Conservation (phyloP, 1,284 basidiomycete species). For the Neolentinus lepideus region DNA sequence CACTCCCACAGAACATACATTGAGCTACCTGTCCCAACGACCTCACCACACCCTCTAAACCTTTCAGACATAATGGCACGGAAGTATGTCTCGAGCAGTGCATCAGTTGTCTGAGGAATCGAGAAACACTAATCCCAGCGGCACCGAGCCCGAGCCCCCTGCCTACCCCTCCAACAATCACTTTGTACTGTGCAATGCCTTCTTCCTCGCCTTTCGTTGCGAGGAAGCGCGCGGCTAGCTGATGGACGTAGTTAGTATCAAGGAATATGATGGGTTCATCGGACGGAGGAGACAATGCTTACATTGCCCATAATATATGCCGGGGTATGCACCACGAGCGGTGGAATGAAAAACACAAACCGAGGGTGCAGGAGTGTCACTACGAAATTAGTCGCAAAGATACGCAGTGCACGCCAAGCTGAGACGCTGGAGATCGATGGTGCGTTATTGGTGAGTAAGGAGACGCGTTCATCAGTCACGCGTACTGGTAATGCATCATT, state of each 20-base stretch:
- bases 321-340: neutral
- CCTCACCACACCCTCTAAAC: neutral
- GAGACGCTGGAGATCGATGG: slow-evolving; percentile 6
- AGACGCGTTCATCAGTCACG: neutral
- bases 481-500: neutral
- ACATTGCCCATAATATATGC: slow-evolving; percentile 4
- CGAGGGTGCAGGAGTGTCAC: neutral
- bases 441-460: slow-evolving; percentile 3
- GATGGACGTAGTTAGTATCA: neutral
- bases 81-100: neutral
- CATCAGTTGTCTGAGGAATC: neutral
- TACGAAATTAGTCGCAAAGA: neutral
- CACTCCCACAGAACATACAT: slow-evolving; percentile 2
- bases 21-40: neutral
- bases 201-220: slow-evolving; percentile 32
- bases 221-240: slow-evolving; percentile 22
- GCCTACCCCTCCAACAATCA: slow-evolving; percentile 32
- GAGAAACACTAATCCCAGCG: neutral
- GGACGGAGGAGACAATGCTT: slow-evolving; percentile 15
- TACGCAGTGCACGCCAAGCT: neutral
- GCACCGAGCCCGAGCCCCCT: slow-evolving; percentile 21
- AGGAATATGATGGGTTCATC: slow-evolving; percentile 22
- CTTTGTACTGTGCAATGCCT: slow-evolving; percentile 33
- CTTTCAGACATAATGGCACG: neutral
- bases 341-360: neutral